phyloP scores from a whole-genome alignment of 768 basidiomycete genomes.

The Tricholoma saponaceum region DNA sequence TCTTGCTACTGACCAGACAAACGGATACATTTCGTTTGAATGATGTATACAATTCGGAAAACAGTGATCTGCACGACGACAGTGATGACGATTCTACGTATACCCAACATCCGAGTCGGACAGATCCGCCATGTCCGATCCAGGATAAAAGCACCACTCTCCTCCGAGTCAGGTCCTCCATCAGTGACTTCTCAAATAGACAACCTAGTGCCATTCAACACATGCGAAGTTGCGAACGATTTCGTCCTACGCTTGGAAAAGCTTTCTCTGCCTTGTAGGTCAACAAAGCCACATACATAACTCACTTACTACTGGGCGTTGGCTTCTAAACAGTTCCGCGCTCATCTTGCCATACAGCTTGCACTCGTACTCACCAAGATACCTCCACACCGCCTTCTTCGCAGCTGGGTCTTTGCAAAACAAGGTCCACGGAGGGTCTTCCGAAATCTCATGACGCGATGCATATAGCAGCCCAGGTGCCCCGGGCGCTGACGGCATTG shows the following conservation, averaged over 20 bases:
- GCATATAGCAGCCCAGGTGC: conserved; percentile 24
- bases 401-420: conserved; percentile 11
- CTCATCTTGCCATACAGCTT: conserved; percentile 15
- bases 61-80: too few species aligned
- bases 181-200: not conserved
- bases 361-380: conserved; percentile 23
- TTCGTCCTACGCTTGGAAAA: not conserved
- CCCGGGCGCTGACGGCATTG: conserved; percentile 21
- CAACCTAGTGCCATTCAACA: not conserved
- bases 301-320: not conserved
- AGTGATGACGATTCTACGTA: too few species aligned
- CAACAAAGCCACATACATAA: not conserved
- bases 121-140: too few species aligned
- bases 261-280: not conserved
- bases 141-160: too few species aligned
- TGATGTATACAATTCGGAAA: too few species aligned
- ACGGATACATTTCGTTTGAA: too few species aligned
- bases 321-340: conserved; percentile 13
- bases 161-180: too few species aligned
- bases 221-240: not conserved
- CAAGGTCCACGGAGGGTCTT: conserved; percentile 18
- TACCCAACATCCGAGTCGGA: too few species aligned
- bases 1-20: too few species aligned
- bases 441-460: conserved; percentile 22
- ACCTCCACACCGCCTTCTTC: conserved; percentile 15